phyloP scores from a whole-genome alignment of 148 eudicot genomes.

The Talinum fruticosum region DNA sequence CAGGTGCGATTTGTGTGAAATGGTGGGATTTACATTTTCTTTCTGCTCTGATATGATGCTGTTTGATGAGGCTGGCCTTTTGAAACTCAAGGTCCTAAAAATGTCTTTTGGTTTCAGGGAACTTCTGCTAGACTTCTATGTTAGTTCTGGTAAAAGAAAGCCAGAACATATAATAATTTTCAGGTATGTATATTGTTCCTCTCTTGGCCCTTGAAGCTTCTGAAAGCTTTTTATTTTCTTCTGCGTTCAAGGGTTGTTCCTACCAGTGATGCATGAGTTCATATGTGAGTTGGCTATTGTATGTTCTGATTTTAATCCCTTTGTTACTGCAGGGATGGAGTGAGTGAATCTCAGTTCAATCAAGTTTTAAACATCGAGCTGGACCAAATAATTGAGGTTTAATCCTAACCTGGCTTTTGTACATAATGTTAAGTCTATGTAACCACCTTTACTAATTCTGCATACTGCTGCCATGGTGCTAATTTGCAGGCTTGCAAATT shows the following conservation, averaged over 20 bases:
- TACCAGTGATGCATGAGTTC: background rate
- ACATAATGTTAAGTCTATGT: background rate
- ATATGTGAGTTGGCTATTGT: background rate
- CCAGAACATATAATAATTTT: constrained; percentile 19
- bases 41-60: background rate
- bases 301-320: background rate
- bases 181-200: constrained; percentile 1
- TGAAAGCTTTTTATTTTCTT: background rate
- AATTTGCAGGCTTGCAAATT: constrained; percentile 16
- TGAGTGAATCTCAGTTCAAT: constrained; percentile 37
- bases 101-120: constrained; percentile 13
- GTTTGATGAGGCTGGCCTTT: background rate
- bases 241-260: too few species aligned
- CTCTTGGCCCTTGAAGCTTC: background rate
- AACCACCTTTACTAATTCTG: background rate
- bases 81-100: background rate
- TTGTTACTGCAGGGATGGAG: constrained; percentile 33
- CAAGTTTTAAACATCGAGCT: constrained; percentile 37
- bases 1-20: constrained; percentile 20
- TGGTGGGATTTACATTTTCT: background rate
- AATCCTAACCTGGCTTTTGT: background rate
- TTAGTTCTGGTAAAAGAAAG: constrained; percentile 9
- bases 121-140: constrained; percentile 13
- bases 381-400: constrained; percentile 36
- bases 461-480: background rate